phyloP scores from a whole-genome alignment of 768 basidiomycete genomes.

The Kwoniella sp. region DNA sequence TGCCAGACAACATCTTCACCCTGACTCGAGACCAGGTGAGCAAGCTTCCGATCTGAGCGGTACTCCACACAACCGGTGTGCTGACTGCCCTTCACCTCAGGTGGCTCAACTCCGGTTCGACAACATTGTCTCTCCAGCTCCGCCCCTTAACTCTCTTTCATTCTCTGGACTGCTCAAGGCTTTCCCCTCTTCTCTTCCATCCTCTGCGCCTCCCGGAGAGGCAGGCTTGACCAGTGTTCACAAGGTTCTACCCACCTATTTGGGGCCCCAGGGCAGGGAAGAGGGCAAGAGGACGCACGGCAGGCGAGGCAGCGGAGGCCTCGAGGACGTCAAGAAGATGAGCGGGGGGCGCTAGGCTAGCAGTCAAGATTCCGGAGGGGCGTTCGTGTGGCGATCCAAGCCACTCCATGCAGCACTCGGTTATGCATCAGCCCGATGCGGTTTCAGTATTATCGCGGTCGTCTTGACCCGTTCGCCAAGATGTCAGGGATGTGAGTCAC shows the following conservation, averaged over 20 bases:
- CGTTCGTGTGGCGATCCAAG: too few species aligned
- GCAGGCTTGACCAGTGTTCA: constrained; percentile 56
- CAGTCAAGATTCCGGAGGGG: too few species aligned
- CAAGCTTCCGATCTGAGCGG: constrained; percentile 4
- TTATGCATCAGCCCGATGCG: too few species aligned
- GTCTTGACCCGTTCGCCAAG: too few species aligned
- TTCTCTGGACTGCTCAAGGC: constrained; percentile 43
- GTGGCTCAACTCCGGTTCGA: constrained; percentile 62
- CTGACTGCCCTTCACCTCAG: constrained; percentile 46
- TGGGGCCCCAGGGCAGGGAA: constrained; percentile 22
- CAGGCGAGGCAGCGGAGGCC: constrained; percentile 15
- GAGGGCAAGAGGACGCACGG: constrained; percentile 50
- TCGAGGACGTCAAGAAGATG: constrained; percentile 31
- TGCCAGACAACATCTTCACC: constrained; percentile 65
- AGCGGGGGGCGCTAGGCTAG: too few species aligned
- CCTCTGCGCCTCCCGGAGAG: constrained; percentile 47
- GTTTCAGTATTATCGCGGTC: too few species aligned
- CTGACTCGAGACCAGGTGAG: constrained; percentile 65
- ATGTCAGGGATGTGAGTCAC: too few species aligned
- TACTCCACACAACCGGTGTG: too few species aligned
- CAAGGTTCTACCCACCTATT: constrained; percentile 60
- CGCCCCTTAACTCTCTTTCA: constrained; percentile 35
- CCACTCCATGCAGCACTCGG: too few species aligned
- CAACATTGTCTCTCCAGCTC: constrained; percentile 52
- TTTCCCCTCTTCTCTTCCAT: constrained; percentile 40